phyloP scores from a whole-genome alignment of 208 protist genomes.

The Lotmaria passim region DNA sequence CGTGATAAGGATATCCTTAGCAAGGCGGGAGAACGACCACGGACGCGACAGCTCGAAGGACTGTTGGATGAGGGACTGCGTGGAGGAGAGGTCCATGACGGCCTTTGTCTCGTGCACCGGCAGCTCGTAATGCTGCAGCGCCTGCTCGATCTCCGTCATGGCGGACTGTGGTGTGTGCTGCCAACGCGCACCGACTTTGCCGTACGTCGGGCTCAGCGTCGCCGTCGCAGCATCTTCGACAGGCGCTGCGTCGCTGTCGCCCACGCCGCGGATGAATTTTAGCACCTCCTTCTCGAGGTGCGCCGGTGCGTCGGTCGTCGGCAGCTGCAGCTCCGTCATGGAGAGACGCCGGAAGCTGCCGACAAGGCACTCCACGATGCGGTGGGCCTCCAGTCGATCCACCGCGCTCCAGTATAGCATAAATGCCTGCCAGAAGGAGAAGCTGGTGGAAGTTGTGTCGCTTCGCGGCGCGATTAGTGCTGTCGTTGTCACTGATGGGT shows the following conservation, averaged over 20 bases:
- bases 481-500: no score
- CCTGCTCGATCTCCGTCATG: conserved; percentile 26
- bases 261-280: conserved; percentile 68
- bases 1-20: conserved; percentile 3
- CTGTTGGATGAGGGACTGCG: conserved; percentile 10
- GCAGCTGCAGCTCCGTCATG: conserved; percentile 66
- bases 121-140: conserved; percentile 29
- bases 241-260: not conserved
- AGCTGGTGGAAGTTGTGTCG: not conserved
- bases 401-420: conserved; percentile 40
- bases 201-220: not conserved
- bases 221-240: not conserved
- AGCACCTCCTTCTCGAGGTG: conserved; percentile 66
- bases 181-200: conserved; percentile 17
- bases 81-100: conserved; percentile 14
- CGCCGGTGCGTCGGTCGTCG: conserved; percentile 47
- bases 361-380: conserved; percentile 47
- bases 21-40: conserved; percentile 29
- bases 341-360: conserved; percentile 49
- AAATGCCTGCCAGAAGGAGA: conserved; percentile 26
- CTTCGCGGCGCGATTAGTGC: not conserved
- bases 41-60: conserved; percentile 6
- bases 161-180: conserved; percentile 1
- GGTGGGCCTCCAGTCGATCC: conserved; percentile 40
- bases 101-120: not conserved